Percentiles rank a stretch among this genome's conserved stretches.
These are phyloP conservation scores for Skeletonema costatum DNA, from an alignment of 108 stramenopile species.

Conservation along the genomic window DNA sequence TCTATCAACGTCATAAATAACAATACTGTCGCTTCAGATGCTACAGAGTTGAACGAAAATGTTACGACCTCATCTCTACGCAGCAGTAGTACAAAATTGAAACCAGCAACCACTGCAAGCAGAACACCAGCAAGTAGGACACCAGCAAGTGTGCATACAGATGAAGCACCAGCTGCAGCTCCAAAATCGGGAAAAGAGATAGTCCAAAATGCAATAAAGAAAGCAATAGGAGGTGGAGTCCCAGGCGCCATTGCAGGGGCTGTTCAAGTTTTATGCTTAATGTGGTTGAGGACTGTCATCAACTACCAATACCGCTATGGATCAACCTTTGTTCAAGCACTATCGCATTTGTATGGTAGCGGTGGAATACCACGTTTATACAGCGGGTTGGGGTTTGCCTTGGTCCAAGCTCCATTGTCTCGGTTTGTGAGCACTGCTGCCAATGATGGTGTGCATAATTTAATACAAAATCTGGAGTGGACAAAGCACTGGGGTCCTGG, in stretches of 20 bases:
- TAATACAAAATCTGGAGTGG: constrained; percentile 51
- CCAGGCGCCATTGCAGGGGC: constrained; percentile 90
- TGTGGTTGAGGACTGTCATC: constrained; percentile 92
- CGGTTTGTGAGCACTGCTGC: constrained; percentile 93
- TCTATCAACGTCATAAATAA: neutral
- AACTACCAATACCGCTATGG: constrained; percentile 98
- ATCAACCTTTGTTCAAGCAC: constrained; percentile 66
- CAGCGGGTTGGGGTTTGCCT: constrained; percentile 87
- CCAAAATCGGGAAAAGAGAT: constrained; percentile 3
- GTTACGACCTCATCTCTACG: neutral
- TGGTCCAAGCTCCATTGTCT: constrained; percentile 89
- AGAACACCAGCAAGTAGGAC: neutral
- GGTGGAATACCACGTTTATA: constrained; percentile 95
- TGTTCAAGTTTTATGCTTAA: constrained; percentile 84
- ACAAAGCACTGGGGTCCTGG: constrained; percentile 78
- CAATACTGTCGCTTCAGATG: neutral
- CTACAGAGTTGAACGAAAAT: neutral
- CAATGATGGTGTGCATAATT: constrained; percentile 84
- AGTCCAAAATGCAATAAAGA: constrained; percentile 54
- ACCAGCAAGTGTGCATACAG: neutral
- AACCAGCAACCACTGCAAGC: neutral
- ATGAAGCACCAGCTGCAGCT: neutral
- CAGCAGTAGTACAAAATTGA: neutral
- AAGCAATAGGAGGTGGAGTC: constrained; percentile 85
- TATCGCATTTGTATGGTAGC: constrained; percentile 69